Conservation (phyloP, 2,329 filamentous ascomycete species). For the Lachnellula arida region DNA sequence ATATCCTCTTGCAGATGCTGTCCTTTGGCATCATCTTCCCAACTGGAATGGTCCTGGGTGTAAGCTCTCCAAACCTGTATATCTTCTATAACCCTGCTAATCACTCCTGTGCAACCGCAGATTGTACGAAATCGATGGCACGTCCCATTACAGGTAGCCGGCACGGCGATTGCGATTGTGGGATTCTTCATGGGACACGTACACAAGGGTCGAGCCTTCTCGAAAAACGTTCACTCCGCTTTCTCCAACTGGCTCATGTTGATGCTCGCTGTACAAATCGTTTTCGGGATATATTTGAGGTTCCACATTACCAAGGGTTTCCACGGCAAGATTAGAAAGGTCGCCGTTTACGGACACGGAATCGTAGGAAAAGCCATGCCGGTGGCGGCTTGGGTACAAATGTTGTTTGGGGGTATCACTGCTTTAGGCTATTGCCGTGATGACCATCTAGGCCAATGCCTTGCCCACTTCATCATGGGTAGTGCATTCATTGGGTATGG, state of each 20-base stretch:
- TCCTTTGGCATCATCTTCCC: slow-evolving; percentile 92
- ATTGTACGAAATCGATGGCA: slow-evolving; percentile 91
- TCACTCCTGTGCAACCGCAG: slow-evolving; percentile 38
- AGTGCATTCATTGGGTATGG: slow-evolving; percentile 94
- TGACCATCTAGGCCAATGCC: slow-evolving; percentile 87
- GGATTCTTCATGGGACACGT: slow-evolving; percentile 90
- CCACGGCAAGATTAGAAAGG: slow-evolving; percentile 69
- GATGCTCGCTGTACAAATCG: slow-evolving; percentile 70
- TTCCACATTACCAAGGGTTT: slow-evolving; percentile 84
- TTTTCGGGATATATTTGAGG: slow-evolving; percentile 80
- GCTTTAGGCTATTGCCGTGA: slow-evolving; percentile 86
- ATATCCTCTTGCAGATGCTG: slow-evolving; percentile 83
- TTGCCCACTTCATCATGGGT: slow-evolving; percentile 98
- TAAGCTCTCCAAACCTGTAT: slow-evolving; percentile 42
- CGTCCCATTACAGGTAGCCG: slow-evolving; percentile 77
- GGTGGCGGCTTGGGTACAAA: slow-evolving; percentile 82
- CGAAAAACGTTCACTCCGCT: slow-evolving; percentile 70
- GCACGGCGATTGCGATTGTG: slow-evolving; percentile 68
- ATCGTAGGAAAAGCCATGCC: slow-evolving; percentile 85
- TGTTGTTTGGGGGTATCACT: slow-evolving; percentile 94
- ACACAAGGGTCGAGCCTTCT: slow-evolving; percentile 85
- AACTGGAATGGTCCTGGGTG: slow-evolving; percentile 89
- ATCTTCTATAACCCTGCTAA: slow-evolving; percentile 3
- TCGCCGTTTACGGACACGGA: slow-evolving; percentile 70
- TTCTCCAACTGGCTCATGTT: slow-evolving; percentile 81